Evolutionary conservation across 176 grass and related monocot genomes (phyloP).

Genomic region (Tillandsia leiboldiana): DNA sequence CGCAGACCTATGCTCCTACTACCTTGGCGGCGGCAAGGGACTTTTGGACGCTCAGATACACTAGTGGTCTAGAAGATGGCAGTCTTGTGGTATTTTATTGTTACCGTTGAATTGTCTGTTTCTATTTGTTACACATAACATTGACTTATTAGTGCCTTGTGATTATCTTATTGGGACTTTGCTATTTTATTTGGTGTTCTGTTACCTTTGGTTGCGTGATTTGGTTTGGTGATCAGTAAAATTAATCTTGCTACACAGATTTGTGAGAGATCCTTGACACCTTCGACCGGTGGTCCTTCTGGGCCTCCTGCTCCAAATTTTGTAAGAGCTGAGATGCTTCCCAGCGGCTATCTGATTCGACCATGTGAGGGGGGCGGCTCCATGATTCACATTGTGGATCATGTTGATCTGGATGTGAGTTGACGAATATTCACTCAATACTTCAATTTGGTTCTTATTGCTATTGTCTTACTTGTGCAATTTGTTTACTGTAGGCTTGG

Average conservation of each 20-base stretch:
- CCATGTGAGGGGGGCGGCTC: slow-evolving; percentile 96
- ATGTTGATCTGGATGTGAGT: slow-evolving; percentile 85
- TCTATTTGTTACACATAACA: not conserved
- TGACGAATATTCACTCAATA: no score
- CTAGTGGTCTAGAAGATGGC: slow-evolving; percentile 85
- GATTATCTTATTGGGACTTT: not conserved
- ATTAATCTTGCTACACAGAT: slow-evolving; percentile 47
- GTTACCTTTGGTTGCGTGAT: slow-evolving; percentile 3
- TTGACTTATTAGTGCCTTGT: no score
- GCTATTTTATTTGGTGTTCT: not conserved
- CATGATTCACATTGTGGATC: slow-evolving; percentile 99
- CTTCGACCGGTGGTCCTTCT: slow-evolving; percentile 76
- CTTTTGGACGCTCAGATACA: slow-evolving; percentile 94
- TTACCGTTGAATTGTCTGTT: not conserved
- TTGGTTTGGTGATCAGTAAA: not conserved
- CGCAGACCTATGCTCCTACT: slow-evolving; percentile 78
- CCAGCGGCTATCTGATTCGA: slow-evolving; percentile 91
- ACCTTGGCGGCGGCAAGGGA: slow-evolving; percentile 68
- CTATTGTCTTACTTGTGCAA: not conserved
- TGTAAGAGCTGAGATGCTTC: slow-evolving; percentile 83
- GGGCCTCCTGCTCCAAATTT: slow-evolving; percentile 65
- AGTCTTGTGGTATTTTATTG: slow-evolving; percentile 83
- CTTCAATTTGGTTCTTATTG: not conserved
- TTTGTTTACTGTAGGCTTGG: slow-evolving; percentile 40
- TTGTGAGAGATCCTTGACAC: slow-evolving; percentile 90